Conservation (phyloP, 352 stramenopile species). For the Phytophthora rubi region DNA sequence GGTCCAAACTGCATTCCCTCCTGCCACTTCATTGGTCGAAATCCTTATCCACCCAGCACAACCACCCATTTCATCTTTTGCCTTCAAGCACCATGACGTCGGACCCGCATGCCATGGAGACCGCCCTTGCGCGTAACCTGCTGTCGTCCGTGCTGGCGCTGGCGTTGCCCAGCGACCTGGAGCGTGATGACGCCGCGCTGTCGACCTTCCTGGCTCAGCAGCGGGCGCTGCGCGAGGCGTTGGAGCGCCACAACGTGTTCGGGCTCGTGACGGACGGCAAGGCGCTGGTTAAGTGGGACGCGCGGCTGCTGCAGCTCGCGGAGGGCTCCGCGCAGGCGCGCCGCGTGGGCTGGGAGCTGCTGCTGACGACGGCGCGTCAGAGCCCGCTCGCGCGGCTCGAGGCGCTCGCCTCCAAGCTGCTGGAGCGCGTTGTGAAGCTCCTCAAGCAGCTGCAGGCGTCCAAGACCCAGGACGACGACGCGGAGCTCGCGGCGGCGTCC, state of each 20-base stretch:
- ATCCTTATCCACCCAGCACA: slow-evolving; percentile 21
- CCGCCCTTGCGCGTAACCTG: slow-evolving; percentile 74
- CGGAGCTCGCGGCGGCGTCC: slow-evolving; percentile 33
- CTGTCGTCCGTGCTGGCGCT: slow-evolving; percentile 81
- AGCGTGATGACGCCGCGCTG: slow-evolving; percentile 47
- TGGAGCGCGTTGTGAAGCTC: slow-evolving; percentile 70
- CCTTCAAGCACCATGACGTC: slow-evolving; percentile 11
- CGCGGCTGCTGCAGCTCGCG: slow-evolving; percentile 63
- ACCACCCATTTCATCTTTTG: slow-evolving; percentile 17
- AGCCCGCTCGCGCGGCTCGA: slow-evolving; percentile 69
- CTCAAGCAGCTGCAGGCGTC: slow-evolving; percentile 66
- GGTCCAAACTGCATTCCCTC: background rate
- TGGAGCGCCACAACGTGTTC: slow-evolving; percentile 80
- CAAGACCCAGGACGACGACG: slow-evolving; percentile 37
- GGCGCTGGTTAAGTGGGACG: slow-evolving; percentile 78
- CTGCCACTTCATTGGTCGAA: slow-evolving; percentile 11
- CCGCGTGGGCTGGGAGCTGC: slow-evolving; percentile 63
- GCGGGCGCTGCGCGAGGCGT: slow-evolving; percentile 49
- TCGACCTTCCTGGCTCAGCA: slow-evolving; percentile 59
- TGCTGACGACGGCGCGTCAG: slow-evolving; percentile 66
- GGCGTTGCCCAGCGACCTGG: slow-evolving; percentile 65
- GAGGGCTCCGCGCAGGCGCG: slow-evolving; percentile 39
- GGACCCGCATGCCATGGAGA: slow-evolving; percentile 19
- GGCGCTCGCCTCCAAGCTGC: slow-evolving; percentile 54
- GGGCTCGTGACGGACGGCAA: slow-evolving; percentile 75